Percentiles rank a stretch among this genome's conserved stretches.
Evolutionary conservation across 2,329 filamentous ascomycete genomes (phyloP).

Genomic region (Tolypocladium cylindrosporum): DNA sequence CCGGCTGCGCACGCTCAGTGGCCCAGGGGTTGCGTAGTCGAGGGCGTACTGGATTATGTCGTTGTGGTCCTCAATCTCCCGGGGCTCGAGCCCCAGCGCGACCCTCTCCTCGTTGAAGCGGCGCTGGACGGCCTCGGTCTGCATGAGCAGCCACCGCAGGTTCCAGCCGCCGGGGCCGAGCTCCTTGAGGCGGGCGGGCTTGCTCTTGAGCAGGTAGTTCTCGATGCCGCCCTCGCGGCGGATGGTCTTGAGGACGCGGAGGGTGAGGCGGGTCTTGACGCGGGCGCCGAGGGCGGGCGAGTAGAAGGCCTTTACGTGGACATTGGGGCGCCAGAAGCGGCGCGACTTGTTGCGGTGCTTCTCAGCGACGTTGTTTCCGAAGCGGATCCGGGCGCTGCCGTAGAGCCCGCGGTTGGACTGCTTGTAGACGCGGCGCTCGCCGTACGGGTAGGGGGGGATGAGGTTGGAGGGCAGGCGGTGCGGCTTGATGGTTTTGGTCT

Average conservation of each 20-base stretch:
- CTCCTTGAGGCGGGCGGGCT: conserved; percentile 68
- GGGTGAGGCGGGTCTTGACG: conserved; percentile 59
- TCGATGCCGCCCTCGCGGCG: conserved; percentile 84
- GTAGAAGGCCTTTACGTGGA: conserved; percentile 59
- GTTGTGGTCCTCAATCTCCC: conserved; percentile 23
- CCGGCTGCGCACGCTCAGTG: conserved; percentile 23
- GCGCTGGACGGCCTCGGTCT: conserved; percentile 55
- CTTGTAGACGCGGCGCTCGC: conserved; percentile 61
- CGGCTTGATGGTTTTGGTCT: conserved; percentile 30
- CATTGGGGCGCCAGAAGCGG: conserved; percentile 67
- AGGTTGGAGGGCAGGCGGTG: conserved; percentile 35
- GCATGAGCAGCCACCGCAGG: conserved; percentile 82
- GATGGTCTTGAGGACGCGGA: conserved; percentile 62
- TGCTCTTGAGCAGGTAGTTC: conserved; percentile 78
- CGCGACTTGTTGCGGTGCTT: conserved; percentile 60
- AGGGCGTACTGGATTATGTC: conserved; percentile 29
- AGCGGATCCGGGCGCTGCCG: conserved; percentile 60
- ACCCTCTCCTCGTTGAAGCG: conserved; percentile 56
- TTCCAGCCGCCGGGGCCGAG: conserved; percentile 86
- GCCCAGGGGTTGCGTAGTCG: conserved; percentile 30
- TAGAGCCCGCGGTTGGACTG: conserved; percentile 70
- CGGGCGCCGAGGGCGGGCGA: conserved; percentile 50
- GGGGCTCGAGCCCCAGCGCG: conserved; percentile 48
- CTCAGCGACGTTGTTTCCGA: conserved; percentile 70
- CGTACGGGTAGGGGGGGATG: conserved; percentile 65